A percentile compares a stretch with the other conserved stretches of the same genome.
Conservation (phyloP, 441 rosid genomes). For the Geranium incanum region DNA sequence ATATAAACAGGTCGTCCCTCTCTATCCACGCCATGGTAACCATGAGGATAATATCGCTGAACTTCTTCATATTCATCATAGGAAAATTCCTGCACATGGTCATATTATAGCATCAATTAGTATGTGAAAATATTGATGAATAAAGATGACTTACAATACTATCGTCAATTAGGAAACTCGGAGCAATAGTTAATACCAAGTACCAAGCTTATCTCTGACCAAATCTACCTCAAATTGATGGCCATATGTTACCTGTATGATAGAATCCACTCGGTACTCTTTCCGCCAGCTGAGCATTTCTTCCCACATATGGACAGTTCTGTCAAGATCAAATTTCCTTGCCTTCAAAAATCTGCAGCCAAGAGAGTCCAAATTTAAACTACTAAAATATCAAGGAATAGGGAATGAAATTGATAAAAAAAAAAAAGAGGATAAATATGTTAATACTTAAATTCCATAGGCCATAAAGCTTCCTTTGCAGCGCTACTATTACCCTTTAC, state of each 20-base stretch:
- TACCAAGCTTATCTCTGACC: neutral
- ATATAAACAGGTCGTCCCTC: constrained; percentile 96
- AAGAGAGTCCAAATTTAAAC: constrained; percentile 1
- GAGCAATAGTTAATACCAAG: neutral
- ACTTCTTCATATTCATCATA: constrained; percentile 73
- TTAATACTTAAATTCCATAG: neutral
- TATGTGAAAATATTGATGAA: neutral
- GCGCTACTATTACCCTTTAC: too few species aligned
- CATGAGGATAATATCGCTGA: constrained; percentile 78
- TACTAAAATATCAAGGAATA: neutral
- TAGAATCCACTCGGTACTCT: constrained; percentile 77
- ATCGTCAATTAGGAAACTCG: neutral
- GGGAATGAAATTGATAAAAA: neutral
- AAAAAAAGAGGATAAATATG: neutral
- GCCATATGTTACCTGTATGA: constrained; percentile 48
- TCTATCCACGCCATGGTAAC: constrained; percentile 92
- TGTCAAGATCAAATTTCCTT: constrained; percentile 88
- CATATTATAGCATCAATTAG: constrained; percentile 15
- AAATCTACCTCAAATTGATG: neutral
- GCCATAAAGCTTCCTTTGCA: too few species aligned
- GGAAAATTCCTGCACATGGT: constrained; percentile 51
- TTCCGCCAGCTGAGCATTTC: constrained; percentile 98
- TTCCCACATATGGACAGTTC: constrained; percentile 96
- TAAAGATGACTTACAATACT: neutral
- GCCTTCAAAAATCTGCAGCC: constrained; percentile 76